Evolutionary conservation across 768 basidiomycete genomes (phyloP).

Genomic region (Omphalotus guepiniiformis): DNA sequence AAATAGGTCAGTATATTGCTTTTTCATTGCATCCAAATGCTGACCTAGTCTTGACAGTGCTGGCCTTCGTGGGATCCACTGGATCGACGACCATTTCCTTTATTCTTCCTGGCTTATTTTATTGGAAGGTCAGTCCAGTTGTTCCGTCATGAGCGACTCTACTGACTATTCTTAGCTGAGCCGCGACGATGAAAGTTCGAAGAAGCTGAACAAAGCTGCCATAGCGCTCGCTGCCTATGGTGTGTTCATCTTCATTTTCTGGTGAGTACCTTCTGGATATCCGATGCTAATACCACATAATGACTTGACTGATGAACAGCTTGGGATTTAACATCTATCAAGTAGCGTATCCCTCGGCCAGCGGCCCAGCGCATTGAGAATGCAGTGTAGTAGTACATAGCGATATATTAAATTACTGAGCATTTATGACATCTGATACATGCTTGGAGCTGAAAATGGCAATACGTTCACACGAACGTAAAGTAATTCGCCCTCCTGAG

Average conservation of each 20-base stretch:
- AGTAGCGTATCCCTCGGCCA: conserved; percentile 35
- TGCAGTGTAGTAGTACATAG: no score
- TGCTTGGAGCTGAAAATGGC: no score
- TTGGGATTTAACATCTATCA: conserved; percentile 78
- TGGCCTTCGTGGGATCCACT: conserved; percentile 95
- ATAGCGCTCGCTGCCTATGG: conserved; percentile 76
- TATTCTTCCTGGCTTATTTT: conserved; percentile 90
- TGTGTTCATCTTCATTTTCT: conserved; percentile 75
- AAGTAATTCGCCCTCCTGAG: no score
- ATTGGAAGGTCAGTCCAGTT: conserved; percentile 86
- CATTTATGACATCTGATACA: no score
- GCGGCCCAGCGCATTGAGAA: conserved; percentile 18
- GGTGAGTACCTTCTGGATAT: conserved; percentile 46
- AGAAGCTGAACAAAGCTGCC: conserved; percentile 50
- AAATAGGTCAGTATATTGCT: conserved; percentile 68
- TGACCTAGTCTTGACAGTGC: conserved; percentile 44
- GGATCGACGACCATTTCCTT: conserved; percentile 97
- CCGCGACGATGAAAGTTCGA: conserved; percentile 55
- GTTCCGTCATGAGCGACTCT: neutral
- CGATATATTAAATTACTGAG: no score
- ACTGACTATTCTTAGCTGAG: conserved; percentile 50
- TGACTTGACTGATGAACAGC: conserved; percentile 34
- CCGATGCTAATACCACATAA: conserved; percentile 6
- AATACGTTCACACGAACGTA: no score
- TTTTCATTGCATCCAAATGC: no score